Evolutionary conservation across 139 green algal genomes (phyloP).

Genomic region (Gonium pectorale): DNA sequence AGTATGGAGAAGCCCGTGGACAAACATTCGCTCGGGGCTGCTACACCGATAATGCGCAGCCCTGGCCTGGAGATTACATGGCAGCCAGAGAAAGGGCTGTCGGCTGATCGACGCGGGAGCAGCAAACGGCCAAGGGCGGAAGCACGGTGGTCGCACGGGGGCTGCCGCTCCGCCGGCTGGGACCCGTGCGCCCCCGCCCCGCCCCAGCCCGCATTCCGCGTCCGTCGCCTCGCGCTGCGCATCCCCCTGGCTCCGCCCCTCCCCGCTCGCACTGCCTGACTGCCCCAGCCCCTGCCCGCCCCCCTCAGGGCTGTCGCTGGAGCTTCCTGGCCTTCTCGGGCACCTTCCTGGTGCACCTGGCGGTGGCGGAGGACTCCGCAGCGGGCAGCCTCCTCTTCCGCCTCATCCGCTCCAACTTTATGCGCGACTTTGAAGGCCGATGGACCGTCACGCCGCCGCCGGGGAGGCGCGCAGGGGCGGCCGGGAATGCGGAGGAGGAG

Average conservation of each 20-base stretch:
- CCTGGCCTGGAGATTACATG: too few relatives aligned
- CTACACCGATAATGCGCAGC: too few relatives aligned
- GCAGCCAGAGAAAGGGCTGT: too few relatives aligned
- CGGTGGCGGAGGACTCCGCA: conserved; percentile 50
- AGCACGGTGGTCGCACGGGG: too few relatives aligned
- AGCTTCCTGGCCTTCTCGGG: conserved; percentile 68
- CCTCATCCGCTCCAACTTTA: conserved; percentile 66
- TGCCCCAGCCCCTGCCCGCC: background rate
- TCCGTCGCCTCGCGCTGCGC: background rate
- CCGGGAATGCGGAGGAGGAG: background rate
- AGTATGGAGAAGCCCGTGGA: too few relatives aligned
- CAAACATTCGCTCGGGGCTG: too few relatives aligned
- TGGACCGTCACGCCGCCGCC: conserved; percentile 53
- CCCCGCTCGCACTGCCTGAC: background rate
- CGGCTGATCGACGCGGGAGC: too few relatives aligned
- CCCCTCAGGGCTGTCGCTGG: conserved; percentile 64
- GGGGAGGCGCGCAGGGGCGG: background rate
- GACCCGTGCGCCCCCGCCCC: too few relatives aligned
- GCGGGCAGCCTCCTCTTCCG: conserved; percentile 59
- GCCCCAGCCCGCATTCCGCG: too few relatives aligned
- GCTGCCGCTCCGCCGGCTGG: too few relatives aligned
- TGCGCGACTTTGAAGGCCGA: conserved; percentile 66
- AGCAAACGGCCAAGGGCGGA: too few relatives aligned
- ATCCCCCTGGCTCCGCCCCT: background rate
- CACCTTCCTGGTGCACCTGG: conserved; percentile 63